A percentile compares a stretch with the other conserved stretches of the same genome.
Evolutionary conservation across 2,329 filamentous ascomycete genomes (phyloP).

Genomic region (Diplocarpon rosae): DNA sequence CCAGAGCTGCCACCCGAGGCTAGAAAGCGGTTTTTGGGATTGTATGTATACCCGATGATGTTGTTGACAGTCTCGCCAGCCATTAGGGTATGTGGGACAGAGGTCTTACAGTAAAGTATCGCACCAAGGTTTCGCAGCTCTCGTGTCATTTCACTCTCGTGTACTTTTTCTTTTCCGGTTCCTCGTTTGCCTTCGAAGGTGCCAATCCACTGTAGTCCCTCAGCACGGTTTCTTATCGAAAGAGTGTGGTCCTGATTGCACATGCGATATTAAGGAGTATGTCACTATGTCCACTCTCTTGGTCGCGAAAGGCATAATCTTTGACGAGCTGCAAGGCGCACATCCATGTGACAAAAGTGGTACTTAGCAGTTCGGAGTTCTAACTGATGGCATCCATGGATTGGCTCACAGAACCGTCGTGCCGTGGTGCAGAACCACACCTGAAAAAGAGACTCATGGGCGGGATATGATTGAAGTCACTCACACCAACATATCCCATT

Average conservation of each 20-base stretch:
- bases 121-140: constrained; percentile 31
- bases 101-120: constrained; percentile 32
- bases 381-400: too few species aligned
- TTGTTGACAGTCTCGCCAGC: constrained; percentile 33
- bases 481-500: constrained; percentile 50
- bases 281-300: too few species aligned
- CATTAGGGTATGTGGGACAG: constrained; percentile 31
- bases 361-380: too few species aligned
- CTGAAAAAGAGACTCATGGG: neutral
- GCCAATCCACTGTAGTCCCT: constrained; percentile 38
- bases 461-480: neutral
- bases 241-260: too few species aligned
- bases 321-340: too few species aligned
- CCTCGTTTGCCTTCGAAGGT: constrained; percentile 44
- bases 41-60: constrained; percentile 31
- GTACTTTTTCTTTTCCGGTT: constrained; percentile 37
- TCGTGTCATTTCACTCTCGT: constrained; percentile 38
- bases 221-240: neutral
- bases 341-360: too few species aligned
- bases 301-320: too few species aligned
- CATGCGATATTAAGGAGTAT: too few species aligned
- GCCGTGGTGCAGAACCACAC: neutral
- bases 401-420: too few species aligned
- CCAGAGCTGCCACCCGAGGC: constrained; percentile 24
- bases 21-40: constrained; percentile 25